phyloP scores from a whole-genome alignment of 768 basidiomycete genomes.

The Paxillus ammoniavirescens region DNA sequence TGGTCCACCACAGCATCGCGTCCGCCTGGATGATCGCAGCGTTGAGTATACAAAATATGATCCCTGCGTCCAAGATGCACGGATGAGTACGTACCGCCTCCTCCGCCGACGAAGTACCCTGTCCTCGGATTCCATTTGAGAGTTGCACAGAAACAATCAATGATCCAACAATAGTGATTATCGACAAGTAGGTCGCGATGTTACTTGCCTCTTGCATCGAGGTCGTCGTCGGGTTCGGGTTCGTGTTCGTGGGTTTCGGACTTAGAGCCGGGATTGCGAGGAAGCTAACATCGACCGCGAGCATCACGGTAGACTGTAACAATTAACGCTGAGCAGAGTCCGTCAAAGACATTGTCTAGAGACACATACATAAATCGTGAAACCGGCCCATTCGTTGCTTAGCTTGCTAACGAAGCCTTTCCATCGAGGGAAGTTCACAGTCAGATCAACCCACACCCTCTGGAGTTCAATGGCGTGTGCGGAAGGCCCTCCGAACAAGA shows the following conservation, averaged over 20 bases:
- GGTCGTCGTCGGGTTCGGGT: background rate
- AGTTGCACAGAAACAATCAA: slow-evolving; percentile 10
- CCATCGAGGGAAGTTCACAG: slow-evolving; percentile 13
- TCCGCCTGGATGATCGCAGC: background rate
- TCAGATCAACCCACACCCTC: slow-evolving; percentile 5
- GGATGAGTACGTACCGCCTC: slow-evolving; percentile 35
- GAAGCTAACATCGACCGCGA: slow-evolving; percentile 33
- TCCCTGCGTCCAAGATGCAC: background rate
- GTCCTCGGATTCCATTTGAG: slow-evolving; percentile 28
- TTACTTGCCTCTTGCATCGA: background rate
- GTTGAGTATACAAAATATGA: background rate
- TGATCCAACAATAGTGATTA: slow-evolving; percentile 6
- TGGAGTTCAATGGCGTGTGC: background rate
- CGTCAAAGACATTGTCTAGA: background rate
- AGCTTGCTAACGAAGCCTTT: slow-evolving; percentile 19
- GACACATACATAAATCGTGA: slow-evolving; percentile 11
- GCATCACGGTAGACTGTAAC: slow-evolving; percentile 32
- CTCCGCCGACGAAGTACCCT: slow-evolving; percentile 32
- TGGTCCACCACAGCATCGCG: slow-evolving; percentile 10
- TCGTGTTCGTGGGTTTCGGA: too few relatives aligned
- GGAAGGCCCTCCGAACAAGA: slow-evolving; percentile 27
- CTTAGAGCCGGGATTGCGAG: slow-evolving; percentile 29
- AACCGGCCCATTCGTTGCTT: slow-evolving; percentile 9
- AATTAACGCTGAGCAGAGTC: background rate
- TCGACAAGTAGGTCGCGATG: slow-evolving; percentile 6